A percentile compares a stretch with the other conserved stretches of the same genome.
Conservation (phyloP, 2,329 filamentous ascomycete genomes). For the Colletotrichum destructivum region DNA sequence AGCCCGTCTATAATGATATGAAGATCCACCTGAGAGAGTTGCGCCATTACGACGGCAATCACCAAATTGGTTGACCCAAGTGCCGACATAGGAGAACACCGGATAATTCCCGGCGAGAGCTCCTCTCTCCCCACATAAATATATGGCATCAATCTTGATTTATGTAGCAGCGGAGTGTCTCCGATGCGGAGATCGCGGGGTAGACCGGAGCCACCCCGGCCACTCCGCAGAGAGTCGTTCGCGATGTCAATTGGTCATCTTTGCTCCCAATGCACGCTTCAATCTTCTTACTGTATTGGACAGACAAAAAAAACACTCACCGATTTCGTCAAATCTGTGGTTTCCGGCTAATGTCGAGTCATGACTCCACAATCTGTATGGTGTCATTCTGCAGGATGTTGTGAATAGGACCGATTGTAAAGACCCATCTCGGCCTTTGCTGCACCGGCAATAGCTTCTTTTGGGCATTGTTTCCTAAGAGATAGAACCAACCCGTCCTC, state of each 20-base stretch:
- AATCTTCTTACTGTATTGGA: neutral
- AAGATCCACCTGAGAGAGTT: neutral
- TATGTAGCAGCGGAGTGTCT: slow-evolving; percentile 17
- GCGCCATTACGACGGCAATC: slow-evolving; percentile 11
- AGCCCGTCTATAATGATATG: no score
- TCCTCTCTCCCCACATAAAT: neutral
- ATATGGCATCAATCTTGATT: slow-evolving; percentile 3
- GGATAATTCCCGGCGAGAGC: no score
- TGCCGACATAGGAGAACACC: no score
- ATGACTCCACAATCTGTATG: slow-evolving; percentile 19
- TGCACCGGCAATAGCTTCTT: slow-evolving; percentile 17
- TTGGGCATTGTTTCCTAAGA: neutral
- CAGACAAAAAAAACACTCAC: neutral
- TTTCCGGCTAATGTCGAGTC: slow-evolving; percentile 23
- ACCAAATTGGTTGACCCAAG: neutral
- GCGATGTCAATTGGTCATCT: neutral
- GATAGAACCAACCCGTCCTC: neutral
- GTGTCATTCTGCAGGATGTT: neutral
- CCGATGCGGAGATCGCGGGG: slow-evolving; percentile 39
- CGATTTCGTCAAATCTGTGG: slow-evolving; percentile 10
- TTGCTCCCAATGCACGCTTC: neutral
- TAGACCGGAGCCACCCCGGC: neutral
- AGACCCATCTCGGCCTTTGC: slow-evolving; percentile 19
- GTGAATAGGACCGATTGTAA: slow-evolving; percentile 27
- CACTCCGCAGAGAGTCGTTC: slow-evolving; percentile 4